These are phyloP conservation scores for Uronychia setigera DNA, from an alignment of 73 alveolate species.

Conservation along the genomic window DNA sequence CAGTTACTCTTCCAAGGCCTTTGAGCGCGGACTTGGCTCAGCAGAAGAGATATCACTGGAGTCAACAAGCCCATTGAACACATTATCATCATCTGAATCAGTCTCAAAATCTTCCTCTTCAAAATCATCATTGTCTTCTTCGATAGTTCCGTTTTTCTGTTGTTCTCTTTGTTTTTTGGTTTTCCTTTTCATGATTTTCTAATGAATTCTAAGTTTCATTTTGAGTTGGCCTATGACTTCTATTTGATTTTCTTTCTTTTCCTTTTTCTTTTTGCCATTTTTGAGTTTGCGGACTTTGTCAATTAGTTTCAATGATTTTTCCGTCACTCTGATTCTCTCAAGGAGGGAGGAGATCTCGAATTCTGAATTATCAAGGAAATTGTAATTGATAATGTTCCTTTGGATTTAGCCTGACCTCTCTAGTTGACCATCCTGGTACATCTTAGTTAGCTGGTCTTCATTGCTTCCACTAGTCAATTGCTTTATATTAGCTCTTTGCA, in stretches of 20 bases:
- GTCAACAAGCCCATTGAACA: too few relatives aligned
- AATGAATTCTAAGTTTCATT: background rate
- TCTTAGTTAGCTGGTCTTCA: background rate
- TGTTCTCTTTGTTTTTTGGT: background rate
- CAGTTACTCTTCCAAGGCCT: too few relatives aligned
- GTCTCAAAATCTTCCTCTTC: constrained; percentile 30
- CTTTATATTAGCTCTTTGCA: background rate
- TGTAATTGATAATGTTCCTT: background rate
- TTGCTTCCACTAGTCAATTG: background rate
- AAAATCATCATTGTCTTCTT: background rate
- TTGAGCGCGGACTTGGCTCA: too few relatives aligned
- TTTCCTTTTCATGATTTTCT: background rate
- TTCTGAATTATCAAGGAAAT: background rate
- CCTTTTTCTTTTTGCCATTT: background rate
- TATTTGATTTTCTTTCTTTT: background rate
- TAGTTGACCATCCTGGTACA: background rate
- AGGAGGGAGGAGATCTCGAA: background rate
- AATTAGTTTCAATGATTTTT: background rate
- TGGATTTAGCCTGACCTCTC: background rate
- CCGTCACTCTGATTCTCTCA: background rate
- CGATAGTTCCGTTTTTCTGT: too few relatives aligned
- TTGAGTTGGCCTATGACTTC: background rate
- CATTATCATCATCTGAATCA: too few relatives aligned
- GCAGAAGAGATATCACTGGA: too few relatives aligned
- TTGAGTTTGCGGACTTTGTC: too few relatives aligned